Evolutionary conservation across 1,284 basidiomycete genomes (phyloP).

Genomic region (Melampsora americana): DNA sequence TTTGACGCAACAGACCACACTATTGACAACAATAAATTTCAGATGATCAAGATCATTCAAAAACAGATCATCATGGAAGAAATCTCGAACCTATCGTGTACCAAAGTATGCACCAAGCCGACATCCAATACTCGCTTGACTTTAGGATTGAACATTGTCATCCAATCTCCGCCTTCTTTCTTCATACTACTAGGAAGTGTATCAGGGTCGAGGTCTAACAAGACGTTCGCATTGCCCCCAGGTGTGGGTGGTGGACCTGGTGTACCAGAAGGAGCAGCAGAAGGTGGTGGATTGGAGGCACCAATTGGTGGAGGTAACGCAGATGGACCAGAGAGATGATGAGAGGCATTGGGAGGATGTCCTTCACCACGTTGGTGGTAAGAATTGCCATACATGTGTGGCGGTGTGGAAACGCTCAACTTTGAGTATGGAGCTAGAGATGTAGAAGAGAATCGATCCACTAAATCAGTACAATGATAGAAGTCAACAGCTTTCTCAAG

Average conservation of each 20-base stretch:
- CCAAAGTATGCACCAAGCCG: conserved; percentile 79
- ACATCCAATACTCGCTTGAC: conserved; percentile 79
- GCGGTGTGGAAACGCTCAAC: not conserved
- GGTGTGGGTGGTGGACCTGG: conserved; percentile 10
- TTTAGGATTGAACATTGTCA: conserved; percentile 86
- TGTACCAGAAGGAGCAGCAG: not conserved
- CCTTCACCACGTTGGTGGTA: conserved; percentile 27
- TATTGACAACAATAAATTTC: conserved; percentile 52
- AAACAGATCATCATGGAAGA: not conserved
- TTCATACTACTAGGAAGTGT: conserved; percentile 60
- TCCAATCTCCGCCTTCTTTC: conserved; percentile 89
- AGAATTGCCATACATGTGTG: conserved; percentile 37
- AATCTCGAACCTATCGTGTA: conserved; percentile 68
- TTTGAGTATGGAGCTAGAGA: conserved; percentile 33
- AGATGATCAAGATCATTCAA: not conserved
- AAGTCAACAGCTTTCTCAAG: not conserved
- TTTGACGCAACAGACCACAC: conserved; percentile 85
- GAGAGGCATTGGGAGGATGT: conserved; percentile 12
- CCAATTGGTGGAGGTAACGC: not conserved
- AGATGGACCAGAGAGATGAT: conserved; percentile 14
- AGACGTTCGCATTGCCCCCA: conserved; percentile 47
- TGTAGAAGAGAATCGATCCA: not conserved
- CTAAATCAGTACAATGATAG: not conserved
- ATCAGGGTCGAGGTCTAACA: conserved; percentile 59
- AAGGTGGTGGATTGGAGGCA: conserved; percentile 1